These are phyloP conservation scores for Mycena filopes DNA, from an alignment of 768 basidiomycete species.

Conservation along the genomic window DNA sequence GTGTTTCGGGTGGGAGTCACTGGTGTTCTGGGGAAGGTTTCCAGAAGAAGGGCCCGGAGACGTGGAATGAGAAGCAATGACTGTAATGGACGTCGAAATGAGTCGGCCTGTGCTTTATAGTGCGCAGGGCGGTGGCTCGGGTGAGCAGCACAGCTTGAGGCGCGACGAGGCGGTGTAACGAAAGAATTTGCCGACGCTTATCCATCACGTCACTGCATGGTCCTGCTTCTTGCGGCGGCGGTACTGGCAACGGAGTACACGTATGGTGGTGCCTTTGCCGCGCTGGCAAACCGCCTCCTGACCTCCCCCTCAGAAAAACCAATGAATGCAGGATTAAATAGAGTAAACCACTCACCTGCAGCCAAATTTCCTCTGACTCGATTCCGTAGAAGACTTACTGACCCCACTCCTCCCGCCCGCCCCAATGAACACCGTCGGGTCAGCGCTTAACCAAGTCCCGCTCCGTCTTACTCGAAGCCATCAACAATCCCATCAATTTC, in stretches of 20 bases:
- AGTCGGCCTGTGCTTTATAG: conserved; percentile 24
- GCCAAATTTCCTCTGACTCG: no score
- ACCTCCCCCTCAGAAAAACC: no score
- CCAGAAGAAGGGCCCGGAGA: conserved; percentile 13
- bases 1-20: conserved; percentile 28
- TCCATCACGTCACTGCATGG: neutral
- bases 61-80: conserved; percentile 28
- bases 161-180: conserved; percentile 7
- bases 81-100: conserved; percentile 22
- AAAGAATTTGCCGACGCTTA: neutral
- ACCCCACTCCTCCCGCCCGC: neutral
- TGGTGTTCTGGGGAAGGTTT: conserved; percentile 8
- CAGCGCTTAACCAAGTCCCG: no score
- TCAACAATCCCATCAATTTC: conserved; percentile 19
- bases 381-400: neutral
- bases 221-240: no score
- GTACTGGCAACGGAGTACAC: no score
- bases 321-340: no score
- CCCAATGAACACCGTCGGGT: no score
- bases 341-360: no score
- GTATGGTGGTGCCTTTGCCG: no score
- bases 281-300: no score
- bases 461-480: conserved; percentile 14
- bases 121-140: neutral
- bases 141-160: neutral